Percentiles rank a stretch among this genome's conserved stretches.
phyloP scores from a whole-genome alignment of 306 rosid genomes.

The Luffa acutangula region DNA sequence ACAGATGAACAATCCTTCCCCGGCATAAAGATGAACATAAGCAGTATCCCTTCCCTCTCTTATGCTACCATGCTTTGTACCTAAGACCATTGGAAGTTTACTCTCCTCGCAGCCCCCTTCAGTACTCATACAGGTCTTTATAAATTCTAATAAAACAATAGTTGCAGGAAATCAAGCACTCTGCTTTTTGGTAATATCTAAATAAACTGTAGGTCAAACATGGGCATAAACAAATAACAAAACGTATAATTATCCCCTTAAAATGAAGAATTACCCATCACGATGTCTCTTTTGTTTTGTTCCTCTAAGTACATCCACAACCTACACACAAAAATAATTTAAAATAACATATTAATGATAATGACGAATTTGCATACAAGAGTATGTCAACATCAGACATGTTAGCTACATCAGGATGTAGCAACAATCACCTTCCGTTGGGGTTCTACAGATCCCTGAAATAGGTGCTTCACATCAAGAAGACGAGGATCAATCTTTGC shows the following conservation, averaged over 20 bases:
- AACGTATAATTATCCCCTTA: neutral
- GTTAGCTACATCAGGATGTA: neutral
- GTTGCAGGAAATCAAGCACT: neutral
- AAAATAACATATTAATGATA: neutral
- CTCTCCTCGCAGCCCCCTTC: neutral
- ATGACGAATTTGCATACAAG: neutral
- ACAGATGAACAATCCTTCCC: neutral
- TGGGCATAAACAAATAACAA: neutral
- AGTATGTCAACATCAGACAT: neutral
- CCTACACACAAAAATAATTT: constrained; percentile 22
- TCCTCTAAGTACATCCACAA: constrained; percentile 76
- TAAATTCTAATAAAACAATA: neutral
- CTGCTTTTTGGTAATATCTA: neutral
- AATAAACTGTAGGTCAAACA: neutral
- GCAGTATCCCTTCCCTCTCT: neutral
- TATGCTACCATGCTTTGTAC: neutral
- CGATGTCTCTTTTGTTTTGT: constrained; percentile 90
- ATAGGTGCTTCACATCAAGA: constrained; percentile 75
- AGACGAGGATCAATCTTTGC: constrained; percentile 93
- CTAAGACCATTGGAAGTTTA: neutral
- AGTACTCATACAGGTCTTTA: neutral
- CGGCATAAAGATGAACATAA: neutral
- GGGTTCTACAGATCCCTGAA: constrained; percentile 68
- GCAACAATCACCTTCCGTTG: constrained; percentile 47
- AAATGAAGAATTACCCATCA: constrained; percentile 53